Evolutionary conservation across 1,284 basidiomycete species (phyloP).

Genomic region (Wolfiporia cocos): DNA sequence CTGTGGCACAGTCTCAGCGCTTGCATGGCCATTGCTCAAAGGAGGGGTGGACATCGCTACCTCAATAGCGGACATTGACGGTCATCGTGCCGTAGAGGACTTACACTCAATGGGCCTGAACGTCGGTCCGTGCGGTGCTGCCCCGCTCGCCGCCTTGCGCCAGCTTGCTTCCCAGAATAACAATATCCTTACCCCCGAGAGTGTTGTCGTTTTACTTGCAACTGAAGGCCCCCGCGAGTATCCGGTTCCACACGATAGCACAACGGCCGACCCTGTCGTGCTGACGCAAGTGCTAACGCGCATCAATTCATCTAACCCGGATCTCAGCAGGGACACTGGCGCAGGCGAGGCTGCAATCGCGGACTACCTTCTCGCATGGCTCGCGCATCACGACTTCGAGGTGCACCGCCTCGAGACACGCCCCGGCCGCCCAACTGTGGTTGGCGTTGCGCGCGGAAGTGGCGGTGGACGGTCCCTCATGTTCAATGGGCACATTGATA

Average conservation of each 20-base stretch:
- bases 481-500: slow-evolving; percentile 10
- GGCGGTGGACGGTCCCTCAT: slow-evolving; percentile 6
- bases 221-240: slow-evolving; percentile 8
- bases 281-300: slow-evolving; percentile 10
- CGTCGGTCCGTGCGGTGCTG: slow-evolving; percentile 9
- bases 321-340: slow-evolving; percentile 5
- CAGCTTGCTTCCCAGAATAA: not conserved
- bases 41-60: slow-evolving; percentile 1
- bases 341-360: slow-evolving; percentile 7
- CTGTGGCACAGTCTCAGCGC: slow-evolving; percentile 6
- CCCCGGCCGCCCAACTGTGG: slow-evolving; percentile 4
- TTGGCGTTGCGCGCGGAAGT: slow-evolving; percentile 6
- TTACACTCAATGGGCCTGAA: not conserved
- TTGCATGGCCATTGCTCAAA: slow-evolving; percentile 7
- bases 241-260: slow-evolving; percentile 3
- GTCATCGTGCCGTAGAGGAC: slow-evolving; percentile 3
- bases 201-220: slow-evolving; percentile 7
- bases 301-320: slow-evolving; percentile 9
- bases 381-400: slow-evolving; percentile 8
- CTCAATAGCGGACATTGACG: slow-evolving; percentile 7
- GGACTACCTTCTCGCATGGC: slow-evolving; percentile 8
- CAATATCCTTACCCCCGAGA: slow-evolving; percentile 1
- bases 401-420: slow-evolving; percentile 6
- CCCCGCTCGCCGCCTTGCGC: slow-evolving; percentile 7
- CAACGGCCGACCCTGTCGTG: slow-evolving; percentile 7